These are phyloP conservation scores for Coemansia sp. DNA, from an alignment of 192 early-diverging fungal species.

Conservation along the genomic window DNA sequence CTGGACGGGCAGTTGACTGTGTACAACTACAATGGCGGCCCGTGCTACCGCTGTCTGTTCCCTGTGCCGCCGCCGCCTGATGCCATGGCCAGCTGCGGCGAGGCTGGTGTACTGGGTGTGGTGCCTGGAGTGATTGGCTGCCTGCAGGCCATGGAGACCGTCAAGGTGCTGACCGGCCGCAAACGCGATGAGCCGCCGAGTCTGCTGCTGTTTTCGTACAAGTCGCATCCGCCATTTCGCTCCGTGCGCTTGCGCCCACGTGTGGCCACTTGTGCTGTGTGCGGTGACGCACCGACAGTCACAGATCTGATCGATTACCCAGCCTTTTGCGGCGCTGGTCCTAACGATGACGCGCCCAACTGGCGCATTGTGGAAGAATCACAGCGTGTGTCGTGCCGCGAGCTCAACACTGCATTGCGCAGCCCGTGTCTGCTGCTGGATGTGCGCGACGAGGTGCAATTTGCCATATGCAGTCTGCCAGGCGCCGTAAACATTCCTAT, in stretches of 20 bases:
- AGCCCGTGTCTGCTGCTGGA: constrained; percentile 76
- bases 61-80: constrained; percentile 89
- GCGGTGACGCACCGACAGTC: constrained; percentile 80
- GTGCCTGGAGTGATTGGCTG: constrained; percentile 93
- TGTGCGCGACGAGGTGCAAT: constrained; percentile 83
- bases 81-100: constrained; percentile 84
- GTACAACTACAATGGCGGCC: constrained; percentile 88
- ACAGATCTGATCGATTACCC: constrained; percentile 87
- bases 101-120: constrained; percentile 90
- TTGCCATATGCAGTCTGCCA: constrained; percentile 77
- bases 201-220: constrained; percentile 80
- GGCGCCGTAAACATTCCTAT: constrained; percentile 65
- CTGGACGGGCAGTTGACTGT: constrained; percentile 95
- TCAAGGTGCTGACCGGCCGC: constrained; percentile 78
- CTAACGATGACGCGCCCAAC: constrained; percentile 68
- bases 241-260: constrained; percentile 74
- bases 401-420: constrained; percentile 54
- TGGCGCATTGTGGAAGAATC: constrained; percentile 31
- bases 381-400: constrained; percentile 55
- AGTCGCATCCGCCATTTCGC: constrained; percentile 68
- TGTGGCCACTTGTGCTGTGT: constrained; percentile 76
- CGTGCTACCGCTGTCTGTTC: constrained; percentile 96
- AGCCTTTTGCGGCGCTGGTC: constrained; percentile 81
- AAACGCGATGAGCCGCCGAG: constrained; percentile 60
- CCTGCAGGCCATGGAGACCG: constrained; percentile 87